Percentiles rank a stretch among this genome's conserved stretches.
Conservation (phyloP, 2,329 filamentous ascomycete genomes). For the Xylaria digitata region DNA sequence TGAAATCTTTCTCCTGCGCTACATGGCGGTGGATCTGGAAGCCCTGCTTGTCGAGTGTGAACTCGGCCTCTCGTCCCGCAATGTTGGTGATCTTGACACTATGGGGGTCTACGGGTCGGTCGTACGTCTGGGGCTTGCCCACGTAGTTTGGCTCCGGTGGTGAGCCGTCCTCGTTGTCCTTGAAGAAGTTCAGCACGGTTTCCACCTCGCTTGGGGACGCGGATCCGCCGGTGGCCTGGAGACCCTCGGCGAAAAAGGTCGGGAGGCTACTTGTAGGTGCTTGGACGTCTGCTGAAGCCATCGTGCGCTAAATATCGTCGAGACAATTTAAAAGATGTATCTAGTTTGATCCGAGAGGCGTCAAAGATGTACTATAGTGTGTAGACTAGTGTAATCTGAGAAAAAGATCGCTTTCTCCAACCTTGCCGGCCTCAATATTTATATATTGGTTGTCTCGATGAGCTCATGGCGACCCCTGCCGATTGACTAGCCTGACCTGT, state of each 20-base stretch:
- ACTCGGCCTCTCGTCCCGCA: slow-evolving; percentile 52
- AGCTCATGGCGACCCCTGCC: slow-evolving; percentile 30
- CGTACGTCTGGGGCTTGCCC: slow-evolving; percentile 52
- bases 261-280: slow-evolving; percentile 40
- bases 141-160: slow-evolving; percentile 53
- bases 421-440: slow-evolving; percentile 15
- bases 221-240: slow-evolving; percentile 28
- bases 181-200: slow-evolving; percentile 54
- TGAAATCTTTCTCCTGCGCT: slow-evolving; percentile 53
- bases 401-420: neutral
- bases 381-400: slow-evolving; percentile 14
- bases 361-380: neutral
- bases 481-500: slow-evolving; percentile 3
- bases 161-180: slow-evolving; percentile 56
- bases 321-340: neutral
- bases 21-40: slow-evolving; percentile 52
- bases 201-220: slow-evolving; percentile 48
- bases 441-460: slow-evolving; percentile 23
- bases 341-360: neutral
- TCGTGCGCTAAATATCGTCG: slow-evolving; percentile 27
- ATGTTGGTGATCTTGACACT: slow-evolving; percentile 52
- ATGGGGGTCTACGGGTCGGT: slow-evolving; percentile 46
- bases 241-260: slow-evolving; percentile 33
- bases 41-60: slow-evolving; percentile 54
- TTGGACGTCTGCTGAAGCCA: slow-evolving; percentile 48